These are phyloP conservation scores for Tuber indicum DNA, from an alignment of 495 filamentous ascomycete genomes.

Conservation along the genomic window DNA sequence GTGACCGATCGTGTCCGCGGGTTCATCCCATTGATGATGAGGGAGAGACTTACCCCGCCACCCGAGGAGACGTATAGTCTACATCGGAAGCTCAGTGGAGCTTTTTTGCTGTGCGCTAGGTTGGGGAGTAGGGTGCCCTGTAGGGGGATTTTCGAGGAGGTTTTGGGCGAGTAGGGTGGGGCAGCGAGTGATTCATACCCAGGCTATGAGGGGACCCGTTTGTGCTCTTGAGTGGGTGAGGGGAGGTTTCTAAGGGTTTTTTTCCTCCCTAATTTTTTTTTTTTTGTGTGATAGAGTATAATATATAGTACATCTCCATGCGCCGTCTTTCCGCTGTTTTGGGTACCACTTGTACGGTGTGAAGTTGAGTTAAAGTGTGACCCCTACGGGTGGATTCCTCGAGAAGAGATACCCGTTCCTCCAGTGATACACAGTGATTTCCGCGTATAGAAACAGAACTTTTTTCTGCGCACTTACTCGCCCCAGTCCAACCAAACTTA, in stretches of 20 bases:
- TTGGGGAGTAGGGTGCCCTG: slow-evolving; percentile 76
- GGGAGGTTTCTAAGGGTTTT: background rate
- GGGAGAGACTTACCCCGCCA: slow-evolving; percentile 78
- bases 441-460: background rate
- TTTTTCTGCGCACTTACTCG: background rate
- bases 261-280: background rate
- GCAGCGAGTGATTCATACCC: background rate
- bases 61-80: slow-evolving; percentile 97
- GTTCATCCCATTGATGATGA: slow-evolving; percentile 86
- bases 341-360: background rate
- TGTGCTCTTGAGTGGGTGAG: background rate
- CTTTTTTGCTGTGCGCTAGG: slow-evolving; percentile 84
- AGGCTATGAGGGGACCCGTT: background rate
- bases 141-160: slow-evolving; percentile 68
- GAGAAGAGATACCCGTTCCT: background rate
- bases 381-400: background rate
- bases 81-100: slow-evolving; percentile 91
- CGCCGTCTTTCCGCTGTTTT: background rate
- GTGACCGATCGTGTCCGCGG: slow-evolving; percentile 85
- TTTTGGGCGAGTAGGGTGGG: slow-evolving; percentile 37
- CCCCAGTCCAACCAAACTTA: too few species aligned
- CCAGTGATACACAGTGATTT: background rate
- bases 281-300: background rate
- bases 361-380: background rate
- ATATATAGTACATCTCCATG: background rate